A percentile compares a stretch with the other conserved stretches of the same genome.
phyloP scores from a whole-genome alignment of 2,329 filamentous ascomycete genomes.

The Passalora sequoiae region DNA sequence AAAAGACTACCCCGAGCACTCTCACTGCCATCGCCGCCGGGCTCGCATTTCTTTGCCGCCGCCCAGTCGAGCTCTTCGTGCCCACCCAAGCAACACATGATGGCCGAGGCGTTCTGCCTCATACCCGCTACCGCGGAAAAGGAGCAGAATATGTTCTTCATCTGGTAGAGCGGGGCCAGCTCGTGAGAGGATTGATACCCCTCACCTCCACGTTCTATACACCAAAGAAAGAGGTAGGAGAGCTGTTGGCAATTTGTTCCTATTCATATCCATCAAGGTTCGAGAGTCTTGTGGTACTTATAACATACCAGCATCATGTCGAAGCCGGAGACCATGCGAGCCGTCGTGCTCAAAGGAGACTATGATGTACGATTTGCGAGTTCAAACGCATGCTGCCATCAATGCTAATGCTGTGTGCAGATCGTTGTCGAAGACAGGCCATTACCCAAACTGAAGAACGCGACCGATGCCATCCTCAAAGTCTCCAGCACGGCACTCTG shows the following conservation, averaged over 20 bases:
- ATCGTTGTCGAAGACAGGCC: conserved; percentile 73
- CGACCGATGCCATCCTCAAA: conserved; percentile 74
- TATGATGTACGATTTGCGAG: conserved; percentile 45
- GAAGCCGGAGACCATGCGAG: conserved; percentile 63
- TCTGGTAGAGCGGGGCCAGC: conserved; percentile 1
- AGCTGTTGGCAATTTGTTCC: neutral
- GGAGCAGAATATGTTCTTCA: neutral
- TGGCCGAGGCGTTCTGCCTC: neutral
- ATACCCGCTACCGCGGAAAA: neutral
- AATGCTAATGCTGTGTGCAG: conserved; percentile 6
- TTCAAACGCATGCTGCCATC: neutral
- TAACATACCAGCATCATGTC: conserved; percentile 13
- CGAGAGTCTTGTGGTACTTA: neutral
- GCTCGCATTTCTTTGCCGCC: too few species aligned
- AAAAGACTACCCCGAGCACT: too few species aligned
- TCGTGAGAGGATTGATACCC: conserved; percentile 1
- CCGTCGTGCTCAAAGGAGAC: conserved; percentile 79
- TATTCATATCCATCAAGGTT: conserved; percentile 8
- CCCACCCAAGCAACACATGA: too few species aligned
- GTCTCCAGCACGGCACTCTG: conserved; percentile 80
- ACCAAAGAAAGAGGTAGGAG: neutral
- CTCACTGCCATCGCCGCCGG: too few species aligned
- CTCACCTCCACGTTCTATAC: neutral
- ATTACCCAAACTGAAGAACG: conserved; percentile 65
- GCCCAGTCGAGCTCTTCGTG: too few species aligned